phyloP scores from a whole-genome alignment of 1,284 basidiomycete genomes.

The Hymenochaete sp. region DNA sequence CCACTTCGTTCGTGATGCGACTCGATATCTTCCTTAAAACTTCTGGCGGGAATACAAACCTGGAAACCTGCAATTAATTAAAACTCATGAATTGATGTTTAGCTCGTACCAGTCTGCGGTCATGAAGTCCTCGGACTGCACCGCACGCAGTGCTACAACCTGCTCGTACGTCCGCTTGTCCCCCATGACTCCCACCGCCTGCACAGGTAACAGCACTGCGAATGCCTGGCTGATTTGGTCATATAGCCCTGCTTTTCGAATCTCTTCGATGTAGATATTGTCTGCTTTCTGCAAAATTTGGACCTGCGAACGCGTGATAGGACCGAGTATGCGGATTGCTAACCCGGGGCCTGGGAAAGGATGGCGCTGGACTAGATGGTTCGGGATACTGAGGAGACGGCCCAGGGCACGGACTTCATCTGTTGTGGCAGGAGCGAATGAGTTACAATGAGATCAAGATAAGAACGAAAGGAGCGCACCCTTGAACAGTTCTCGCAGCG shows the following conservation, averaged over 20 bases:
- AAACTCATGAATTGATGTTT: not conserved
- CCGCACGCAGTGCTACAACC: slow-evolving; percentile 86
- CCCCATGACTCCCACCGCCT: slow-evolving; percentile 96
- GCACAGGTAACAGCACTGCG: slow-evolving; percentile 93
- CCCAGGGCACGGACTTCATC: slow-evolving; percentile 96
- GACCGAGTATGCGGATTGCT: slow-evolving; percentile 97
- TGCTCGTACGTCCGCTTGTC: slow-evolving; percentile 97
- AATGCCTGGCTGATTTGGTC: slow-evolving; percentile 96
- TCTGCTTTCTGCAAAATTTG: slow-evolving; percentile 93
- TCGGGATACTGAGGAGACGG: slow-evolving; percentile 84
- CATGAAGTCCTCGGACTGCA: slow-evolving; percentile 95
- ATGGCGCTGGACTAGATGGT: slow-evolving; percentile 90
- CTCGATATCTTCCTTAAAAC: slow-evolving; percentile 90
- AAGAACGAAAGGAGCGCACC: slow-evolving; percentile 40
- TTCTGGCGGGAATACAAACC: slow-evolving; percentile 92
- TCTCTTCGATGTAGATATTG: slow-evolving; percentile 97
- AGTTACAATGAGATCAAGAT: slow-evolving; percentile 2
- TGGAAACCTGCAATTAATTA: slow-evolving; percentile 24
- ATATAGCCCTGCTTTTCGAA: slow-evolving; percentile 86
- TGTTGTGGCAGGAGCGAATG: slow-evolving; percentile 26
- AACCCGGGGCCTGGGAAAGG: slow-evolving; percentile 99
- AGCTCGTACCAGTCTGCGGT: slow-evolving; percentile 88
- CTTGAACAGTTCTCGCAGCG: slow-evolving; percentile 96
- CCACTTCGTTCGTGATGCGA: slow-evolving; percentile 96
- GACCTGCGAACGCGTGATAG: slow-evolving; percentile 90